Percentiles rank a stretch among this genome's conserved stretches.
These are phyloP conservation scores for Fusarium decemcellulare DNA, from an alignment of 2,329 filamentous ascomycete species.

Conservation along the genomic window DNA sequence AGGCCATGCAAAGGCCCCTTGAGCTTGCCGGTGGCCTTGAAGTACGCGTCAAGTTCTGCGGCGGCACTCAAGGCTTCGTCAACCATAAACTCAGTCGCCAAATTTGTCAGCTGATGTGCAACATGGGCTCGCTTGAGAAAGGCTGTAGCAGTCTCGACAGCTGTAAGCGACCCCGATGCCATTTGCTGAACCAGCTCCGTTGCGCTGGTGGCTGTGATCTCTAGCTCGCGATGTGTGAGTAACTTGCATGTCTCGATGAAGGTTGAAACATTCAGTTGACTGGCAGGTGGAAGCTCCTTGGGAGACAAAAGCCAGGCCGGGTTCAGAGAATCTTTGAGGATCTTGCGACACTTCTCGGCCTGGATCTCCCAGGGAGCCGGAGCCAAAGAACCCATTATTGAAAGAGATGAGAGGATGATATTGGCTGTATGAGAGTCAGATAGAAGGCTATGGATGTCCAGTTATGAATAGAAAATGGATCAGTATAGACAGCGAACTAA, in stretches of 20 bases:
- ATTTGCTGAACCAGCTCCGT: constrained; percentile 1
- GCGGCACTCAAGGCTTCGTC: constrained; percentile 29
- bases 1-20: constrained; percentile 33
- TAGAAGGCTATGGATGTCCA: neutral
- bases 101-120: constrained; percentile 38
- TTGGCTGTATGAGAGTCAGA: neutral
- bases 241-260: neutral
- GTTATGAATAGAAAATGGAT: neutral
- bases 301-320: constrained; percentile 14
- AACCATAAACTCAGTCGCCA: constrained; percentile 39
- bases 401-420: neutral
- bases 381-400: neutral
- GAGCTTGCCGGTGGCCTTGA: constrained; percentile 7
- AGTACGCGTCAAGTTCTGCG: constrained; percentile 19
- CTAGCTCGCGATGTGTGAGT: neutral
- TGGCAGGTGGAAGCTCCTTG: constrained; percentile 9
- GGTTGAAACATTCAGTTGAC: neutral
- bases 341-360: constrained; percentile 23
- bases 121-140: constrained; percentile 38
- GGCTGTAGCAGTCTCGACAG: constrained; percentile 16
- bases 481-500: no score
- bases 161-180: constrained; percentile 8
- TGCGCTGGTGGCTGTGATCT: constrained; percentile 11
- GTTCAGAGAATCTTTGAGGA: constrained; percentile 13
- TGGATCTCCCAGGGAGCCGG: constrained; percentile 11